Percentiles rank a stretch among this genome's conserved stretches.
Conservation (phyloP, 441 rosid genomes). For the Gossypium gossypioides region DNA sequence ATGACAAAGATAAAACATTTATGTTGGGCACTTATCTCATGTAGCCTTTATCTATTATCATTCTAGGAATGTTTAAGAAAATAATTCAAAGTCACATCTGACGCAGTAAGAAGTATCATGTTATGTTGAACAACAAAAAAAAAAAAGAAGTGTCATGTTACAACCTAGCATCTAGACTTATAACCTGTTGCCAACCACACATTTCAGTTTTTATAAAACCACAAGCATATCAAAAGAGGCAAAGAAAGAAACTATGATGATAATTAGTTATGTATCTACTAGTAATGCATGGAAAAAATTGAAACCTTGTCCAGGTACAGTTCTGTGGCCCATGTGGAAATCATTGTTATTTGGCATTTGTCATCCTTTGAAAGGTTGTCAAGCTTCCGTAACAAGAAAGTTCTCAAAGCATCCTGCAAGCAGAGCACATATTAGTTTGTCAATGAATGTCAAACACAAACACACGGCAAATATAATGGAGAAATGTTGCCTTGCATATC, state of each 20-base stretch:
- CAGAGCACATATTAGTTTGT: conserved; percentile 15
- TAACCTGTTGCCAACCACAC: neutral
- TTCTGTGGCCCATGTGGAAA: conserved; percentile 98
- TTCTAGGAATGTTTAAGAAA: neutral
- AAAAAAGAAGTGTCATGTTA: neutral
- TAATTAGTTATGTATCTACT: conserved; percentile 6
- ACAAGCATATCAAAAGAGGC: neutral
- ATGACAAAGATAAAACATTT: neutral
- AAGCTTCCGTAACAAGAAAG: conserved; percentile 87
- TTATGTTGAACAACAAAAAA: too few relatives aligned
- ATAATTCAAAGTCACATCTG: neutral
- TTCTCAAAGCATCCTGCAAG: conserved; percentile 91
- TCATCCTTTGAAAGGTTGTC: conserved; percentile 90
- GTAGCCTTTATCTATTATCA: conserved; percentile 5
- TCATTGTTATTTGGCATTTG: conserved; percentile 95
- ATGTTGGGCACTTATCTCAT: neutral
- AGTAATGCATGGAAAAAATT: conserved; percentile 21
- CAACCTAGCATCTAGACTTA: conserved; percentile 7
- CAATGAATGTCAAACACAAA: neutral
- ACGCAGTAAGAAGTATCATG: neutral
- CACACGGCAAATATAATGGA: neutral
- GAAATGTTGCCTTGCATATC: neutral
- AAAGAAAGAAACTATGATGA: conserved; percentile 7
- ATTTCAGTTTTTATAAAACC: conserved; percentile 4
- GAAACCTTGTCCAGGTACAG: conserved; percentile 95